phyloP scores from a whole-genome alignment of 1,284 basidiomycete species.

The Cryptococcus sp. region DNA sequence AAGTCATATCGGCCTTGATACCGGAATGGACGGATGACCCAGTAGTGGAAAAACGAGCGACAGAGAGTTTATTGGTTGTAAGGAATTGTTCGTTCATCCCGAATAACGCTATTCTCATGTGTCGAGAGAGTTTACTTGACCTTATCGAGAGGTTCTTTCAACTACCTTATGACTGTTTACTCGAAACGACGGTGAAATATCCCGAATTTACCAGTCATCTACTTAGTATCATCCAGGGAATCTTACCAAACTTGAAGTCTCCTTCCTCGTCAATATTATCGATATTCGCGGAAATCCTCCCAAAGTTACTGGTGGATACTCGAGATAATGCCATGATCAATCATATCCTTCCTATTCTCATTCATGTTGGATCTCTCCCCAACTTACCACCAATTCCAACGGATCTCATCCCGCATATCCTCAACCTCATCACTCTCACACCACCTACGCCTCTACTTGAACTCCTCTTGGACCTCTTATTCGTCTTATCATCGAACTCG shows the following conservation, averaged over 20 bases:
- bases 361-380: constrained; percentile 19
- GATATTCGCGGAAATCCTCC: constrained; percentile 24
- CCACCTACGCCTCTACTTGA: constrained; percentile 28
- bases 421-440: constrained; percentile 26
- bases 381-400: constrained; percentile 19
- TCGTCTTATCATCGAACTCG: constrained; percentile 24
- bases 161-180: constrained; percentile 27
- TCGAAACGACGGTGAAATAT: constrained; percentile 24
- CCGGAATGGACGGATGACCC: constrained; percentile 29
- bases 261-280: background rate
- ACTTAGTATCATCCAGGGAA: constrained; percentile 27
- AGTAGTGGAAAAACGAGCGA: constrained; percentile 24
- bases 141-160: constrained; percentile 32
- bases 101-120: constrained; percentile 28
- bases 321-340: constrained; percentile 30
- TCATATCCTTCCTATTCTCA: constrained; percentile 32
- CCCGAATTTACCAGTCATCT: constrained; percentile 38
- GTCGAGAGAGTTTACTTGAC: constrained; percentile 15
- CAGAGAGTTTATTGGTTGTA: constrained; percentile 32
- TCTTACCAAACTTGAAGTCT: constrained; percentile 17
- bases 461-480: constrained; percentile 35
- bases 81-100: constrained; percentile 33
- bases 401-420: constrained; percentile 29
- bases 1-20: constrained; percentile 20
- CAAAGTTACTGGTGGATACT: constrained; percentile 28